phyloP scores from a whole-genome alignment of 108 stramenopile species.

The Nitzschia putrida region DNA sequence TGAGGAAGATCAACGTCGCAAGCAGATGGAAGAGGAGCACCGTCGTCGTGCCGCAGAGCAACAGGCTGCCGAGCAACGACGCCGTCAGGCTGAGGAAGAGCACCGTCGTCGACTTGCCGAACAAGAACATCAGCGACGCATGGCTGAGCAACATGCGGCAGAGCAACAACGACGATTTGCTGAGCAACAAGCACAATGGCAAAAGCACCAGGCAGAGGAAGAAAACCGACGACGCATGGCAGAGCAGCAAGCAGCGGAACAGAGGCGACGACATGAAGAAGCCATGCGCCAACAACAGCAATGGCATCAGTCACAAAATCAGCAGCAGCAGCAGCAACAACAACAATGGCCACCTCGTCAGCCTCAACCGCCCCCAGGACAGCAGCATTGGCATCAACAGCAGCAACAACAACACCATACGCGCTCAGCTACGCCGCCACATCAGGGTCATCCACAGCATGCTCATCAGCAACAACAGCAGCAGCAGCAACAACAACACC shows the following conservation, averaged over 20 bases:
- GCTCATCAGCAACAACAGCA: conserved; percentile 47
- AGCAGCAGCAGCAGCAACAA: conserved; percentile 14
- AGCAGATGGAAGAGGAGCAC: conserved; percentile 22
- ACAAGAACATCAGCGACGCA: conserved; percentile 22
- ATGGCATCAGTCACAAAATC: conserved; percentile 5
- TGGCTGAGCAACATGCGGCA: conserved; percentile 30
- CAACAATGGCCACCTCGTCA: conserved; percentile 20
- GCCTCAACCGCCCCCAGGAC: conserved; percentile 20
- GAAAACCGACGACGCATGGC: conserved; percentile 47
- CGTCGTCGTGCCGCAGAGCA: conserved; percentile 39
- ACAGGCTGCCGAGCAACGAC: conserved; percentile 54
- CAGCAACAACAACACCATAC: conserved; percentile 38
- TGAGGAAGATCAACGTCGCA: conserved; percentile 18
- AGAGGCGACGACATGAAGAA: conserved; percentile 47
- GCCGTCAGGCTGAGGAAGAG: conserved; percentile 48
- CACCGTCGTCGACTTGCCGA: conserved; percentile 19
- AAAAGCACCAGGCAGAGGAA: conserved; percentile 40
- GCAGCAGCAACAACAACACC: conserved; percentile 43
- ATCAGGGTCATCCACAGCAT: conserved; percentile 34
- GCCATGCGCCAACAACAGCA: conserved; percentile 45
- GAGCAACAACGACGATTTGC: conserved; percentile 42
- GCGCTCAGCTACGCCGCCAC: conserved; percentile 9
- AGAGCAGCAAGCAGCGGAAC: conserved; percentile 61
- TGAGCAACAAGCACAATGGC: conserved; percentile 40
- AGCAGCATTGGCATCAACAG: conserved; percentile 32